Evolutionary conservation across 2,329 filamentous ascomycete species (phyloP).

Genomic region (Cadophora gregata): DNA sequence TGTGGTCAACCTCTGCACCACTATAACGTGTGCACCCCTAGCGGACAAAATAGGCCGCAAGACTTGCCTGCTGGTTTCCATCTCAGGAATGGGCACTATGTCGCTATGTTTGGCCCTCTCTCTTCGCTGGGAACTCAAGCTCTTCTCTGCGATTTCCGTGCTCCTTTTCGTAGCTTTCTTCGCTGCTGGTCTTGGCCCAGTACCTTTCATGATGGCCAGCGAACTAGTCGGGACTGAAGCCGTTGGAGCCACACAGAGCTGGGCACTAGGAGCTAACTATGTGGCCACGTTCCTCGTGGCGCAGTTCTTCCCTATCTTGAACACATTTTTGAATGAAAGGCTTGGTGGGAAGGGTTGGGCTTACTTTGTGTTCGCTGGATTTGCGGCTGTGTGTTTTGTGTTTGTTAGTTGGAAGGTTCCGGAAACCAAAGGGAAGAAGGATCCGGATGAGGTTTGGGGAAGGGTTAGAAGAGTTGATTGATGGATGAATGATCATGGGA

Average conservation of each 20-base stretch:
- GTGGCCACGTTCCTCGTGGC: slow-evolving; percentile 90
- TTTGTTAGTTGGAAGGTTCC: slow-evolving; percentile 81
- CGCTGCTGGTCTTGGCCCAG: slow-evolving; percentile 87
- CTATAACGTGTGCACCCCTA: slow-evolving; percentile 79
- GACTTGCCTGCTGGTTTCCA: slow-evolving; percentile 80
- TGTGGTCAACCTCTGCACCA: slow-evolving; percentile 83
- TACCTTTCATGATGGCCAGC: slow-evolving; percentile 92
- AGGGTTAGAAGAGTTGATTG: slow-evolving; percentile 47
- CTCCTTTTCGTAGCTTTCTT: slow-evolving; percentile 89
- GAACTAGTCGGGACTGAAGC: slow-evolving; percentile 91
- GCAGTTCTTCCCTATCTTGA: slow-evolving; percentile 91
- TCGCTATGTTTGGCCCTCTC: slow-evolving; percentile 80
- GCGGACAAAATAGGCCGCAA: slow-evolving; percentile 90
- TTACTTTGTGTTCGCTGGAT: slow-evolving; percentile 86
- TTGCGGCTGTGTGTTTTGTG: slow-evolving; percentile 70
- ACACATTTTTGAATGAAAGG: slow-evolving; percentile 68
- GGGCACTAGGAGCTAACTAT: slow-evolving; percentile 87
- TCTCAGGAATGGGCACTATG: slow-evolving; percentile 81
- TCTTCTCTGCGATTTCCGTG: slow-evolving; percentile 81
- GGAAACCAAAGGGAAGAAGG: slow-evolving; percentile 85
- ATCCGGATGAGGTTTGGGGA: slow-evolving; percentile 91
- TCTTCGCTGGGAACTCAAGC: slow-evolving; percentile 74
- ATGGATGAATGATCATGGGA: not conserved
- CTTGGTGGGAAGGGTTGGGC: slow-evolving; percentile 78
- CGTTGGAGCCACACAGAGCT: slow-evolving; percentile 89